phyloP scores from a whole-genome alignment of 345 rosid species.

The Geranium rotundifolium region DNA sequence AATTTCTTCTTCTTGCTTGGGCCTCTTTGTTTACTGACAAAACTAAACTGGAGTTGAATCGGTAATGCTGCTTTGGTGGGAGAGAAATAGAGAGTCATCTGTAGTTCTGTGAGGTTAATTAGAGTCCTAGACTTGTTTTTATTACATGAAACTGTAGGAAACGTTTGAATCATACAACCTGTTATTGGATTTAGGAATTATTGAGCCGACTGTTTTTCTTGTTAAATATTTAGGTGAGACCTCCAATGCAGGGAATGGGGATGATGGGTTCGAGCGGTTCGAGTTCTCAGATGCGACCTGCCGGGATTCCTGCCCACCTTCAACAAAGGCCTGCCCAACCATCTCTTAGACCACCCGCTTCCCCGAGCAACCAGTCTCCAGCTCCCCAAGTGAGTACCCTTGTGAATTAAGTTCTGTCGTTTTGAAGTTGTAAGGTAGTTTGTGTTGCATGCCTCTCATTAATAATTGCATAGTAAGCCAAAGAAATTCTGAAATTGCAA shows the following conservation, averaged over 20 bases:
- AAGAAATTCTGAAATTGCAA: too few species aligned
- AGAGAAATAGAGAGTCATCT: not conserved
- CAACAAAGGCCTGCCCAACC: constrained; percentile 68
- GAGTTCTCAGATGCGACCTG: constrained; percentile 53
- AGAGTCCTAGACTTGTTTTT: too few species aligned
- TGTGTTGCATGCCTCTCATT: not conserved
- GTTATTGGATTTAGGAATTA: too few species aligned
- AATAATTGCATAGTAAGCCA: too few species aligned
- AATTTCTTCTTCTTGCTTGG: not conserved
- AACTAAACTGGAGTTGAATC: not conserved
- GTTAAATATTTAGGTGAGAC: constrained; percentile 34
- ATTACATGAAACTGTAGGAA: too few species aligned
- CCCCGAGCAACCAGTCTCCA: constrained; percentile 45
- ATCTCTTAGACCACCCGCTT: constrained; percentile 42
- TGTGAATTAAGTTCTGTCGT: not conserved
- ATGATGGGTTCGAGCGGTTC: constrained; percentile 54
- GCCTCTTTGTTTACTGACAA: not conserved
- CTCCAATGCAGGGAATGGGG: constrained; percentile 28
- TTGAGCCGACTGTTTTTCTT: too few species aligned
- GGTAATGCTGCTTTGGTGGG: not conserved
- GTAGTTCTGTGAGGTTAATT: too few species aligned
- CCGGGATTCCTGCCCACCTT: constrained; percentile 53
- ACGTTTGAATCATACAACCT: too few species aligned
- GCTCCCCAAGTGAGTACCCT: constrained; percentile 46
- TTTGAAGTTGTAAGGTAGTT: not conserved